Evolutionary conservation across 164 flowering plant species (phyloP).

Genomic region (Aristolochia californica): DNA sequence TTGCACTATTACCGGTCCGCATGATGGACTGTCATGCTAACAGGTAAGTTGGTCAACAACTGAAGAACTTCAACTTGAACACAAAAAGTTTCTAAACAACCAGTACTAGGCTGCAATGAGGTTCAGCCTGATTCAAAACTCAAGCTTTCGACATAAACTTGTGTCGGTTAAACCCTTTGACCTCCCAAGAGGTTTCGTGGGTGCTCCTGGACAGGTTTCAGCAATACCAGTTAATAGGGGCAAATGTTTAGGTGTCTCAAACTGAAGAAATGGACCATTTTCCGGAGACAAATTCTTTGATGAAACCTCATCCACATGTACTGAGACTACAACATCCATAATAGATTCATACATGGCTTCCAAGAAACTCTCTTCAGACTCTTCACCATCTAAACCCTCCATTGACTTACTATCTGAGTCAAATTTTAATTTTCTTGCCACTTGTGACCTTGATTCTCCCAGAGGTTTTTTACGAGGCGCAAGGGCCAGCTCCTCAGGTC

Average conservation of each 20-base stretch:
- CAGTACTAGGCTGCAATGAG: too few species aligned
- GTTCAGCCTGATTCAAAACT: conserved; percentile 25
- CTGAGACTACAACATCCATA: too few species aligned
- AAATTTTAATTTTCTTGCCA: conserved; percentile 33
- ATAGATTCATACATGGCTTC: too few species aligned
- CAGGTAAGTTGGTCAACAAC: too few species aligned
- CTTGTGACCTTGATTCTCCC: conserved; percentile 12
- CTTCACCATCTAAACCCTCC: conserved; percentile 4
- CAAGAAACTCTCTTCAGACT: conserved; percentile 32
- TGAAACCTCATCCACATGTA: conserved; percentile 14
- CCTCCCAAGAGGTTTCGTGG: conserved; percentile 27
- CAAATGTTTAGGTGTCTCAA: too few species aligned
- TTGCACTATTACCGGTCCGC: too few species aligned
- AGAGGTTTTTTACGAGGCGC: conserved; percentile 43
- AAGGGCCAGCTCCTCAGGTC: conserved; percentile 36
- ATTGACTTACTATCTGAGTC: conserved; percentile 3
- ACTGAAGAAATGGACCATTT: not conserved
- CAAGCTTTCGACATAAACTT: conserved; percentile 48
- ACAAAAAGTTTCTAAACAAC: too few species aligned
- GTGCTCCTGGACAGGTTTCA: conserved; percentile 68
- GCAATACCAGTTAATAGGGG: conserved; percentile 29
- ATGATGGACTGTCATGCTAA: too few species aligned
- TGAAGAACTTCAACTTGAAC: too few species aligned
- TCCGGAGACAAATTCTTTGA: conserved; percentile 23
- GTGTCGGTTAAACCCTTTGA: conserved; percentile 19